Evolutionary conservation across 2,329 filamentous ascomycete genomes (phyloP).

Genomic region (Neoscytalidium dimidiatum): DNA sequence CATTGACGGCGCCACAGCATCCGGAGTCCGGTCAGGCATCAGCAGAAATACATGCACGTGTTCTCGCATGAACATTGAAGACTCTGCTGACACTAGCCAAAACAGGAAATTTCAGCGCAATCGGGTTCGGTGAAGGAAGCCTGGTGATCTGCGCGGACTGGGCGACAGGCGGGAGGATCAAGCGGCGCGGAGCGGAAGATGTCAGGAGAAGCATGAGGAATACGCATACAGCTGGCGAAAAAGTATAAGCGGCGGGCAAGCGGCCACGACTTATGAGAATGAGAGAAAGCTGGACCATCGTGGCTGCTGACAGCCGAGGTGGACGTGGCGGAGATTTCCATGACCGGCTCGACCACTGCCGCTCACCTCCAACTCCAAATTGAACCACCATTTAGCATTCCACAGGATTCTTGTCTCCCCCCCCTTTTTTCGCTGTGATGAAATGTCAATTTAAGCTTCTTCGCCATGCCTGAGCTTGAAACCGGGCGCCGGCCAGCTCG

Average conservation of each 20-base stretch:
- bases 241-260: neutral
- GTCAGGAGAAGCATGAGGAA: neutral
- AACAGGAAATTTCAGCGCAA: slow-evolving; percentile 6
- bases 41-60: neutral
- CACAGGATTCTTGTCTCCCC: neutral
- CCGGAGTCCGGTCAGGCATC: neutral
- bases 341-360: neutral
- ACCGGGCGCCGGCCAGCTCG: neutral
- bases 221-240: neutral
- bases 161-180: neutral
- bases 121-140: neutral
- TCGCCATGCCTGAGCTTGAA: neutral
- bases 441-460: neutral
- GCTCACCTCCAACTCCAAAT: neutral
- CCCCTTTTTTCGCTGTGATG: neutral
- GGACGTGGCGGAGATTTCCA: slow-evolving; percentile 1
- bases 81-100: slow-evolving; percentile 1
- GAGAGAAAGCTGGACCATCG: neutral
- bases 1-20: neutral
- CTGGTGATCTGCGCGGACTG: neutral
- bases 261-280: slow-evolving; percentile 12
- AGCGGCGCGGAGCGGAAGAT: neutral
- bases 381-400: neutral
- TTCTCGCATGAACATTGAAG: neutral
- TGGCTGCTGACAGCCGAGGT: slow-evolving; percentile 11